Percentiles rank a stretch among this genome's conserved stretches.
These are phyloP conservation scores for Phaeotremella fagi DNA, from an alignment of 768 basidiomycete genomes.

Conservation along the genomic window DNA sequence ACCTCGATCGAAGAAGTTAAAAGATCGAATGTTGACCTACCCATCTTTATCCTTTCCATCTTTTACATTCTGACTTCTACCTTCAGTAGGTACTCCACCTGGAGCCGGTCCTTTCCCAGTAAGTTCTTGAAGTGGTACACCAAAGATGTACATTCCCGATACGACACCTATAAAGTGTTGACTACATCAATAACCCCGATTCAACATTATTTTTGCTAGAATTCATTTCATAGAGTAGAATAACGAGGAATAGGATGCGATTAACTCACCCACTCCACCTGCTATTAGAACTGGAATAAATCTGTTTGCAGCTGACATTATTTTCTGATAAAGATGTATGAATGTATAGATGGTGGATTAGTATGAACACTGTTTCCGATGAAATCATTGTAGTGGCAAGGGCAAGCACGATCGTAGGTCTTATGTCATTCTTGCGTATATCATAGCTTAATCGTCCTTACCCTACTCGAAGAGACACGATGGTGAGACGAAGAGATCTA, in stretches of 20 bases:
- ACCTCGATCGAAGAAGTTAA: neutral
- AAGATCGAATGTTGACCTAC: slow-evolving; percentile 21
- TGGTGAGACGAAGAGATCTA: too few relatives aligned
- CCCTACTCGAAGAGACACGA: too few relatives aligned
- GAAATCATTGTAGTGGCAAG: too few relatives aligned
- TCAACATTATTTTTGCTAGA: neutral
- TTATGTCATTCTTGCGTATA: too few relatives aligned
- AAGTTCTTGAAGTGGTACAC: slow-evolving; percentile 37
- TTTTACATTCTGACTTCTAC: slow-evolving; percentile 30
- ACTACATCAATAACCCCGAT: too few relatives aligned
- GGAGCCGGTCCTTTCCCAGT: slow-evolving; percentile 24
- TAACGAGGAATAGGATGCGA: neutral
- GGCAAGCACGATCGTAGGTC: too few relatives aligned
- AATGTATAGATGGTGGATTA: too few relatives aligned
- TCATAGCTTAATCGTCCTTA: too few relatives aligned
- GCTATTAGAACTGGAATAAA: slow-evolving; percentile 28
- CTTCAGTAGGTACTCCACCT: slow-evolving; percentile 13
- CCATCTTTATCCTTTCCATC: slow-evolving; percentile 24
- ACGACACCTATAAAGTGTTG: slow-evolving; percentile 39
- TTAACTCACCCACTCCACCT: slow-evolving; percentile 27
- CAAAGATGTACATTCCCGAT: slow-evolving; percentile 41
- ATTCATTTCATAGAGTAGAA: neutral
- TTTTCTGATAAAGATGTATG: neutral
- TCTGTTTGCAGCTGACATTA: slow-evolving; percentile 23
- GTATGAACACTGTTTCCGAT: too few relatives aligned